Percentiles rank a stretch among this genome's conserved stretches.
These are phyloP conservation scores for Gloeopeniophorella convolvens DNA, from an alignment of 768 basidiomycete species.

Conservation along the genomic window DNA sequence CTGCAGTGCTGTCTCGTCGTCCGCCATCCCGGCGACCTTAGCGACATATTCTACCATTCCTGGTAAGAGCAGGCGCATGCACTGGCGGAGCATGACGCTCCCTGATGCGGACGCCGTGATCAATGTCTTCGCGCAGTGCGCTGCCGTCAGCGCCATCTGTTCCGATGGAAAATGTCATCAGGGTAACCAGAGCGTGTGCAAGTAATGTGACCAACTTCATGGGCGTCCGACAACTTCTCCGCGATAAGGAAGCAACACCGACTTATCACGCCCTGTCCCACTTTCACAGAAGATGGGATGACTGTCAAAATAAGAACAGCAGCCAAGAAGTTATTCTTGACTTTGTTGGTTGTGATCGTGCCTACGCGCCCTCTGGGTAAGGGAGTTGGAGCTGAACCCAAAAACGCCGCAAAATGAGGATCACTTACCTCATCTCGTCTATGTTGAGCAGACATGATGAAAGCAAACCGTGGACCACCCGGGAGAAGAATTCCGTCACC, in stretches of 20 bases:
- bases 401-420: background rate
- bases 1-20: constrained; percentile 50
- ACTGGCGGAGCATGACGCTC: constrained; percentile 62
- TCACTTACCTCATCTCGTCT: constrained; percentile 84
- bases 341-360: constrained; percentile 66
- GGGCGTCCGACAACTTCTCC: constrained; percentile 64
- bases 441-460: constrained; percentile 81
- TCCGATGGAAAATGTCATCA: background rate
- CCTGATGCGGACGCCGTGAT: constrained; percentile 64
- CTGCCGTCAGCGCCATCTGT: constrained; percentile 76
- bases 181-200: background rate
- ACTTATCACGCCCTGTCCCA: constrained; percentile 73
- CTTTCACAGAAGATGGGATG: constrained; percentile 54
- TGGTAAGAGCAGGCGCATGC: constrained; percentile 66
- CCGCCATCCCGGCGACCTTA: constrained; percentile 54
- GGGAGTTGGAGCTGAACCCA: background rate
- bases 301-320: constrained; percentile 80
- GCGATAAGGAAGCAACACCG: constrained; percentile 80
- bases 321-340: constrained; percentile 86
- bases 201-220: constrained; percentile 46
- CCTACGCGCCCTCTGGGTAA: constrained; percentile 69
- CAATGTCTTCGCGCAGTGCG: constrained; percentile 85
- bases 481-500: constrained; percentile 47
- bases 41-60: constrained; percentile 78
- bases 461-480: constrained; percentile 71